phyloP scores from a whole-genome alignment of 352 stramenopile species.

The Globisporangium apiculatum region DNA sequence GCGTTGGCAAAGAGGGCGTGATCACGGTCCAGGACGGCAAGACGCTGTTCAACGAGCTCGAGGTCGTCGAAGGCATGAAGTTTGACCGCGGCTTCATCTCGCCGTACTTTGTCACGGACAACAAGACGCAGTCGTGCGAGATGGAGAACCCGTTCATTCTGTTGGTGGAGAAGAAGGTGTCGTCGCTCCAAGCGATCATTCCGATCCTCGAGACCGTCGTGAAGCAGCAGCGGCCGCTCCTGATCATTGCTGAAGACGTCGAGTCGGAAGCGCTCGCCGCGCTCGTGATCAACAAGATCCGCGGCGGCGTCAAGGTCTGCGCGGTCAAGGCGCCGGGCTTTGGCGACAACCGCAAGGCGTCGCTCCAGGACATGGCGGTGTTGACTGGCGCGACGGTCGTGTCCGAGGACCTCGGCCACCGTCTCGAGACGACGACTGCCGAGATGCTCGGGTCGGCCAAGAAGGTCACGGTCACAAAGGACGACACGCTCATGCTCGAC shows the following conservation, averaged over 20 bases:
- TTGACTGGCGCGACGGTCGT: constrained; percentile 97
- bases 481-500: constrained; percentile 98
- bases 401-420: constrained; percentile 98
- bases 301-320: constrained; percentile 98
- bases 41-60: constrained; percentile 98
- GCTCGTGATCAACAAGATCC: constrained; percentile 99
- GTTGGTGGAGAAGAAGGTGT: constrained; percentile 99
- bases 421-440: constrained; percentile 94
- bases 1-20: constrained; percentile 98
- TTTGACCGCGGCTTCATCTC: constrained; percentile 99
- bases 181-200: constrained; percentile 93
- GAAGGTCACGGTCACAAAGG: constrained; percentile 97
- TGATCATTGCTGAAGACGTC: constrained; percentile 99
- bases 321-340: constrained; percentile 99
- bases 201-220: constrained; percentile 97
- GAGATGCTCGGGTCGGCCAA: constrained; percentile 95
- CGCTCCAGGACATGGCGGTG: constrained; percentile 98
- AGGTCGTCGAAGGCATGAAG: constrained; percentile 99
- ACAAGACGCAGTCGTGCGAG: constrained; percentile 98
- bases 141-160: constrained; percentile 99
- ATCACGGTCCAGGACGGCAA: constrained; percentile 99
- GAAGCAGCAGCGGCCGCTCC: constrained; percentile 93
- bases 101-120: constrained; percentile 99
- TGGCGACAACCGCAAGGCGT: constrained; percentile 99
- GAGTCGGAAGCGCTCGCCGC: constrained; percentile 98